A percentile compares a stretch with the other conserved stretches of the same genome.
phyloP scores from a whole-genome alignment of 1,284 basidiomycete genomes.

The Ceratobasidium sp. region DNA sequence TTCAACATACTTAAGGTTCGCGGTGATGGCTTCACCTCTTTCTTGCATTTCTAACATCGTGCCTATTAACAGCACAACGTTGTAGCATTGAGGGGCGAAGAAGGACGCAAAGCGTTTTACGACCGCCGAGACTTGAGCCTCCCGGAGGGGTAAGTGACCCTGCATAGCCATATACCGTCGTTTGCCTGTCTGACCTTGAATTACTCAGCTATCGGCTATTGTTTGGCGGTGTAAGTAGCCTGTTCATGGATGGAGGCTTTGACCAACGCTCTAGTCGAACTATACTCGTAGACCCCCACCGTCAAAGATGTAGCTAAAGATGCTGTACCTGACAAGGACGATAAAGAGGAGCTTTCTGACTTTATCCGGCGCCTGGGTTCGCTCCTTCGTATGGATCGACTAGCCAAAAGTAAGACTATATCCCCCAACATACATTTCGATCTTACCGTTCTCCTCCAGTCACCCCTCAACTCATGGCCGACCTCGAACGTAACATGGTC shows the following conservation, averaged over 20 bases:
- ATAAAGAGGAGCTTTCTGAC: constrained; percentile 8
- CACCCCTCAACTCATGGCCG: constrained; percentile 17
- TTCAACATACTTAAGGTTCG: constrained; percentile 10
- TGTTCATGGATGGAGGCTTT: no score
- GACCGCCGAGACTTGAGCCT: constrained; percentile 8
- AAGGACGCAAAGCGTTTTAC: constrained; percentile 23
- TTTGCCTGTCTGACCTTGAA: no score
- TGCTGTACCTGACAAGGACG: background rate
- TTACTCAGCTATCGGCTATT: constrained; percentile 6
- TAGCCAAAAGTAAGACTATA: constrained; percentile 2
- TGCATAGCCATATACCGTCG: background rate
- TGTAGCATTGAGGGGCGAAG: constrained; percentile 18
- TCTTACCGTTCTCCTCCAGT: background rate
- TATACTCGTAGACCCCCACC: background rate
- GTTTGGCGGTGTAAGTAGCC: constrained; percentile 23
- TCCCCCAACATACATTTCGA: background rate
- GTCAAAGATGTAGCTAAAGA: constrained; percentile 1
- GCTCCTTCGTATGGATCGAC: constrained; percentile 15
- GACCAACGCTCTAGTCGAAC: background rate
- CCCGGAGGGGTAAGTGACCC: constrained; percentile 18
- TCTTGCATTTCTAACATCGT: no score
- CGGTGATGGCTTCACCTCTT: no score
- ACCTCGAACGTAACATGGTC: constrained; percentile 14
- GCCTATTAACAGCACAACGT: constrained; percentile 2
- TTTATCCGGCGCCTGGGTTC: constrained; percentile 3